These are phyloP conservation scores for Ganoderma sinense DNA, from an alignment of 1,284 basidiomycete genomes.

Conservation along the genomic window DNA sequence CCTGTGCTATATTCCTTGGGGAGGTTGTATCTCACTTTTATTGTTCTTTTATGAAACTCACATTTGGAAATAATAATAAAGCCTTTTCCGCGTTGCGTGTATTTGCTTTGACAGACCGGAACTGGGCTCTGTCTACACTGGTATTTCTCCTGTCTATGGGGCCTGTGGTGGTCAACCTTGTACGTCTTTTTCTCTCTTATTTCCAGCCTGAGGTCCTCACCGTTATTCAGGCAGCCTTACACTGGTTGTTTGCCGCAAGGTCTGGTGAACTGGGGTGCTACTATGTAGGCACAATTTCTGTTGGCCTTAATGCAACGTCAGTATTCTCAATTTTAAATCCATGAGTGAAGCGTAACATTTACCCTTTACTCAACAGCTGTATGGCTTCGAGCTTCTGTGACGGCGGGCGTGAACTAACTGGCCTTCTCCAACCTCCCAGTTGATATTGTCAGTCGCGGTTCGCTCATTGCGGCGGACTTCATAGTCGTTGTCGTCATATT, in stretches of 20 bases:
- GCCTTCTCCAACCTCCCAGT: not conserved
- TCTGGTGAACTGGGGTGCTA: too few relatives aligned
- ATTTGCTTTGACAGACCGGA: conserved; percentile 6
- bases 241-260: too few relatives aligned
- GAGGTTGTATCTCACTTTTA: not conserved
- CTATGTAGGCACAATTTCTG: too few relatives aligned
- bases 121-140: not conserved
- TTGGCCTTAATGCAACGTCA: too few relatives aligned
- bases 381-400: not conserved
- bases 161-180: conserved; percentile 10
- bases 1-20: not conserved
- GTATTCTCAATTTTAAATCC: too few relatives aligned
- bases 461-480: conserved; percentile 3
- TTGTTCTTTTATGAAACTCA: not conserved
- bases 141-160: conserved; percentile 6
- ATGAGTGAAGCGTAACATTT: not conserved
- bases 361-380: not conserved
- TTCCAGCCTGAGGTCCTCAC: accelerated
- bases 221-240: not conserved
- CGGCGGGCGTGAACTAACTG: not conserved
- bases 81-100: conserved; percentile 20
- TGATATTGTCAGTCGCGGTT: not conserved
- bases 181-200: not conserved
- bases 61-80: not conserved
- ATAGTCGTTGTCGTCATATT: not conserved